These are phyloP conservation scores for Brassica hybrid DNA, from an alignment of 441 rosid species.

Conservation along the genomic window DNA sequence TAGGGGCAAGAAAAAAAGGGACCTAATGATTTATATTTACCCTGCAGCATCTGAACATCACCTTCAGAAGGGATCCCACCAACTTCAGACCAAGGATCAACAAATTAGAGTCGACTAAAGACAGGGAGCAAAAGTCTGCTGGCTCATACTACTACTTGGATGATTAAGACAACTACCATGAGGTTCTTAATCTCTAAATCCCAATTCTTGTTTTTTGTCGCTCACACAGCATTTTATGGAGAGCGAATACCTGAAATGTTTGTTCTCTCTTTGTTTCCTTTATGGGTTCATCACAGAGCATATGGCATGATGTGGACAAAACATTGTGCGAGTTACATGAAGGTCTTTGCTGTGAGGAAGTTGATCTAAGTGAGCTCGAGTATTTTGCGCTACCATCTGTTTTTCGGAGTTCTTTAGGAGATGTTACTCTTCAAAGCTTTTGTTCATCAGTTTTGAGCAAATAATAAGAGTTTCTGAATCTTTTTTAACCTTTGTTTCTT, in stretches of 20 bases:
- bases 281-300: slow-evolving; percentile 18
- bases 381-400: slow-evolving; percentile 19
- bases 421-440: slow-evolving; percentile 25
- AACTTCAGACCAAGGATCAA: slow-evolving; percentile 94
- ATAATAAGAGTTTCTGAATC: slow-evolving; percentile 29
- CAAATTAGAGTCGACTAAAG: slow-evolving; percentile 92
- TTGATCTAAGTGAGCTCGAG: slow-evolving; percentile 17
- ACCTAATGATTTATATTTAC: slow-evolving; percentile 4
- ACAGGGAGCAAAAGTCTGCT: slow-evolving; percentile 93
- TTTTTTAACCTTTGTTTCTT: neutral
- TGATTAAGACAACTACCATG: slow-evolving; percentile 50
- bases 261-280: slow-evolving; percentile 6
- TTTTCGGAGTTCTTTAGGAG: slow-evolving; percentile 9
- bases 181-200: slow-evolving; percentile 21
- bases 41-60: slow-evolving; percentile 88
- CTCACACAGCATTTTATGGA: slow-evolving; percentile 11
- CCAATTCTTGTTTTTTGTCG: neutral
- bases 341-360: slow-evolving; percentile 26
- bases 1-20: too few species aligned
- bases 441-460: slow-evolving; percentile 37
- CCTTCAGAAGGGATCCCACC: slow-evolving; percentile 97
- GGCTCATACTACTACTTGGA: slow-evolving; percentile 96
- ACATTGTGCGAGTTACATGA: slow-evolving; percentile 19
- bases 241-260: slow-evolving; percentile 14
- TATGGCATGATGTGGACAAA: slow-evolving; percentile 26